Evolutionary conservation across 75 land plant species (phyloP).

Genomic region (Azolla pinnata): DNA sequence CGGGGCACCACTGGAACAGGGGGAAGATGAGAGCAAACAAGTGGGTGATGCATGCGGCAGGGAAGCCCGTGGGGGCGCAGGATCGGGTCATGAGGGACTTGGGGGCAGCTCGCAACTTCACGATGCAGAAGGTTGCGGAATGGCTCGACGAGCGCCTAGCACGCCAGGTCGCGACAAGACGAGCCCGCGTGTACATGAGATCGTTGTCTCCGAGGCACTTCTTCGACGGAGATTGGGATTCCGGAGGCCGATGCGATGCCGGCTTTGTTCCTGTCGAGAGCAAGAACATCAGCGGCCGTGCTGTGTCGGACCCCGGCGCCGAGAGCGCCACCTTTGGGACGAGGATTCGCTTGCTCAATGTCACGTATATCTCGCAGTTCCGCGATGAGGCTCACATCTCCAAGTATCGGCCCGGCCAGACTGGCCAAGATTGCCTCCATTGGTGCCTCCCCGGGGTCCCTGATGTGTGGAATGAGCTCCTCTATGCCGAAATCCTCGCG

Average conservation of each 20-base stretch:
- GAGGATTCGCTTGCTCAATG: conserved; percentile 52
- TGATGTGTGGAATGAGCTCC: conserved; percentile 88
- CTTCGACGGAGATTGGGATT: conserved; percentile 84
- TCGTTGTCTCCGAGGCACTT: conserved; percentile 85
- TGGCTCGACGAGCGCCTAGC: conserved; percentile 56
- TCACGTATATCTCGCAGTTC: conserved; percentile 50
- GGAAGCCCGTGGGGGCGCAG: conserved; percentile 27
- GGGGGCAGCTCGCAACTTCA: conserved; percentile 41
- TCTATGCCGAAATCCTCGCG: conserved; percentile 47
- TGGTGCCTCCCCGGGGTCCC: conserved; percentile 98
- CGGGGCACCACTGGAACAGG: conserved; percentile 97
- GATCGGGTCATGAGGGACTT: conserved; percentile 23
- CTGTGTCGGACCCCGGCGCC: conserved; percentile 38
- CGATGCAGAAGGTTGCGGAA: conserved; percentile 38
- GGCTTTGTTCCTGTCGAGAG: conserved; percentile 30
- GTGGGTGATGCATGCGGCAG: conserved; percentile 59
- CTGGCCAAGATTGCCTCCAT: conserved; percentile 76
- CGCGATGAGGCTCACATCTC: conserved; percentile 84
- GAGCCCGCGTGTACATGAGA: conserved; percentile 51
- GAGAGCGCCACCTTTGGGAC: conserved; percentile 57
- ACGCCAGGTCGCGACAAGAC: conserved; percentile 19
- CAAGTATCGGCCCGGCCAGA: conserved; percentile 38
- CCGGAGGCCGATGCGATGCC: conserved; percentile 87
- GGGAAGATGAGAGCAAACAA: conserved; percentile 63
- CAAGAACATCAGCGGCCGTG: conserved; percentile 22